phyloP scores from a whole-genome alignment of 192 early-diverging fungal genomes.

The Coemansia sp. region DNA sequence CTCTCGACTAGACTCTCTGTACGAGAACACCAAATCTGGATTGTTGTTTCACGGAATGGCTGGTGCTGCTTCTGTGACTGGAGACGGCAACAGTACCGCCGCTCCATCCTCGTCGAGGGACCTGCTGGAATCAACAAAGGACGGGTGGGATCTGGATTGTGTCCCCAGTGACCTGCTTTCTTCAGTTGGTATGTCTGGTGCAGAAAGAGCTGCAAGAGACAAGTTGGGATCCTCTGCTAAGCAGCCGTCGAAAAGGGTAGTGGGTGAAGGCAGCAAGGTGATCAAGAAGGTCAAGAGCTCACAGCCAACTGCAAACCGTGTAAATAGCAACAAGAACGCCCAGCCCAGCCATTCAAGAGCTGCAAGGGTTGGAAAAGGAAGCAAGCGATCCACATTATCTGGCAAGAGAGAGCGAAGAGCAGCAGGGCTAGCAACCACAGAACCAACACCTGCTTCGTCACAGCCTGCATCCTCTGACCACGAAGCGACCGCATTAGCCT shows the following conservation, averaged over 20 bases:
- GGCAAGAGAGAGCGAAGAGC: background rate
- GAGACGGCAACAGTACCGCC: background rate
- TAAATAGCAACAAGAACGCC: background rate
- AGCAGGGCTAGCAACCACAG: background rate
- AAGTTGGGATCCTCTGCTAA: background rate
- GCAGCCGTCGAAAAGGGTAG: background rate
- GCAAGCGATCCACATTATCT: background rate
- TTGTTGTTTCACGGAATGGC: background rate
- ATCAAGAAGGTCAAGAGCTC: slow-evolving; percentile 4
- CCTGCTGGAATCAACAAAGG: slow-evolving; percentile 31
- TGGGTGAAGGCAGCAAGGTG: background rate
- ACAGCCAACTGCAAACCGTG: background rate
- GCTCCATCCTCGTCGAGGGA: slow-evolving; percentile 16
- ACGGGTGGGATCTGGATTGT: slow-evolving; percentile 37
- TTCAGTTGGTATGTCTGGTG: background rate
- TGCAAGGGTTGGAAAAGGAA: background rate
- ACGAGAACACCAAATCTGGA: slow-evolving; percentile 24
- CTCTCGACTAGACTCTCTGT: slow-evolving; percentile 33
- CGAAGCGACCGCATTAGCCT: slow-evolving; percentile 1
- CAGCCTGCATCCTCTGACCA: background rate
- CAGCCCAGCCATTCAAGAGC: background rate
- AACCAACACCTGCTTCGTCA: background rate
- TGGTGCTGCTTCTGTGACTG: too few relatives aligned
- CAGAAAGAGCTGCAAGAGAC: background rate
- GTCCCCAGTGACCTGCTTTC: background rate